A percentile compares a stretch with the other conserved stretches of the same genome.
Evolutionary conservation across 495 filamentous ascomycete species (phyloP).

Genomic region (Penicillium samsonianum): DNA sequence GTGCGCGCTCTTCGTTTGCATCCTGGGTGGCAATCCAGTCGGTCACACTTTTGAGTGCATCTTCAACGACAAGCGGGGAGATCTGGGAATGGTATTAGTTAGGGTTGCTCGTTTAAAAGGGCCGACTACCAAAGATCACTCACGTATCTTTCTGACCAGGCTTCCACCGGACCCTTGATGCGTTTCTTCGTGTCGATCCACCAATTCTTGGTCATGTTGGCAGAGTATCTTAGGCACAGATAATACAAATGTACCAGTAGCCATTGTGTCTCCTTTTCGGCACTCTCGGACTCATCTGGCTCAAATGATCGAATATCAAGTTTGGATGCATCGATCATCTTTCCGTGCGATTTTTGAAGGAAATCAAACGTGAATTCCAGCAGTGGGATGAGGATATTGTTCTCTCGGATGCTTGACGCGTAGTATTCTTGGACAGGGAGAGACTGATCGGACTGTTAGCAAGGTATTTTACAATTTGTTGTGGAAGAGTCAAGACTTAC

Average conservation of each 20-base stretch:
- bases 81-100: conserved; percentile 46
- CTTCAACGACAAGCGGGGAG: conserved; percentile 75
- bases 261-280: conserved; percentile 74
- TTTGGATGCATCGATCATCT: conserved; percentile 66
- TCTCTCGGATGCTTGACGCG: conserved; percentile 69
- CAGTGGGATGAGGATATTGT: conserved; percentile 65
- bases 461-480: background rate
- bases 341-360: conserved; percentile 68
- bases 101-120: background rate
- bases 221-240: conserved; percentile 70
- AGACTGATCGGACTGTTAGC: conserved; percentile 50
- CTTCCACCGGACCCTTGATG: conserved; percentile 70
- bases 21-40: conserved; percentile 66
- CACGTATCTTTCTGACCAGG: conserved; percentile 77
- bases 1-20: conserved; percentile 62
- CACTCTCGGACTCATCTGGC: conserved; percentile 55
- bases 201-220: conserved; percentile 82
- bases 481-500: conserved; percentile 39
- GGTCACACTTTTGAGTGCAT: conserved; percentile 67
- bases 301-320: conserved; percentile 71
- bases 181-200: conserved; percentile 76
- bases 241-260: conserved; percentile 86
- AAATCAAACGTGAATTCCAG: conserved; percentile 80
- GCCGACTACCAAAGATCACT: conserved; percentile 14
- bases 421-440: conserved; percentile 81